Conservation (phyloP, 2,329 filamentous ascomycete genomes). For the Exophiala alcalophila region DNA sequence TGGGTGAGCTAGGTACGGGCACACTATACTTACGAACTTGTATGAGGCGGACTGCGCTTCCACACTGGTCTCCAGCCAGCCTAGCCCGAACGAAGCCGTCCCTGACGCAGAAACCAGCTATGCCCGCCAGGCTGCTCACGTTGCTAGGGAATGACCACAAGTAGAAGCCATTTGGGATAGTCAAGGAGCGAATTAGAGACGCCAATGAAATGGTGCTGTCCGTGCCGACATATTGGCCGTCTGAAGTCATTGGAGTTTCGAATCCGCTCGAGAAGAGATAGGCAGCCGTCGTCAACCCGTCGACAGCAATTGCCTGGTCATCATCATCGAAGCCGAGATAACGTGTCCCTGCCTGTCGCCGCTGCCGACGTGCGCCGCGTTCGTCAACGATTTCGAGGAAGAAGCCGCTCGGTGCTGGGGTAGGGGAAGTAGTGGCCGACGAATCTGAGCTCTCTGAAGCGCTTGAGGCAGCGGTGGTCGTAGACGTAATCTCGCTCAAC, state of each 20-base stretch:
- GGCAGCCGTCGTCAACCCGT: not conserved
- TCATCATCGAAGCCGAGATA: not conserved
- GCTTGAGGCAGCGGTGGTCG: too few relatives aligned
- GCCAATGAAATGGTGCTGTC: not conserved
- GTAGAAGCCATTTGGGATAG: not conserved
- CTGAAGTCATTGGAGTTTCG: not conserved
- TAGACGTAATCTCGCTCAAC: too few relatives aligned
- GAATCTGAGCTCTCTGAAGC: too few relatives aligned
- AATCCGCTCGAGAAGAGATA: not conserved
- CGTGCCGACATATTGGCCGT: constrained; percentile 1
- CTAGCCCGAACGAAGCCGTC: not conserved
- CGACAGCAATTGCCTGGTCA: not conserved
- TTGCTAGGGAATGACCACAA: constrained; percentile 1
- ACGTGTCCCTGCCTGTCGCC: not conserved
- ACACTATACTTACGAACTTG: constrained; percentile 5
- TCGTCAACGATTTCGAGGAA: not conserved
- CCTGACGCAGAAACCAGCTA: not conserved
- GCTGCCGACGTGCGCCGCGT: not conserved
- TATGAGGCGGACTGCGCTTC: not conserved
- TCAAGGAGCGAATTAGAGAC: not conserved
- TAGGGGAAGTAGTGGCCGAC: not conserved
- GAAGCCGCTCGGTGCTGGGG: not conserved
- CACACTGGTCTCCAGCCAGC: not conserved
- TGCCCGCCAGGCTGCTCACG: not conserved
- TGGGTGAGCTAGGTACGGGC: too few relatives aligned